Base-by-base conservation (phyloP, 129 eudicot species). In the Lactuca saligna region DNA sequence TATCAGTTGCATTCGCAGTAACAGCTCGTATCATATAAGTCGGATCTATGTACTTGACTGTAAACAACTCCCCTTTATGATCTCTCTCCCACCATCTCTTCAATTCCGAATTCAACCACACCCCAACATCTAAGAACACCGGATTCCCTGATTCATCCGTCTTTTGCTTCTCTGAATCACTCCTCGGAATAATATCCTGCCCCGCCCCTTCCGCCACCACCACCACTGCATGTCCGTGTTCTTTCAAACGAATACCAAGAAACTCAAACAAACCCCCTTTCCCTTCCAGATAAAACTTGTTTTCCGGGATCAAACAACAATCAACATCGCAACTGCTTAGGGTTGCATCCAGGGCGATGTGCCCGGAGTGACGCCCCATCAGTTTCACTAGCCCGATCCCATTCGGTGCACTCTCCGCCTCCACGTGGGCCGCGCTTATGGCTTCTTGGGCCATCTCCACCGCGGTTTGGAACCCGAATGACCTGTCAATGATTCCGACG, bases 191-290 rank as follows among this genome's bases (percentile, higher is more conserved):
- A 3, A 86, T 56, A 64, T 84, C 85, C 61, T 91, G 97, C 3
- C 96, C 97, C 0, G 93, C 93, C 9, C 97, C 96, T 75, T 91
- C 97, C 0, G 97, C 97, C 37, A 91, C 96, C 53, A 91, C 96
- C 3, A 86, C 46, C 7, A 91, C 96, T 11, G 87, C 91, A 50
- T 88, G 93, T 3, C 91, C 84, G n/a, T 88, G 75, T 25, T 79
- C 84, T 57, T 78, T 85, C 31, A 91, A 61, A 13, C 82, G 69
- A 1, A 13, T 7, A 7, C 73, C 81, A 7, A 91, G 80, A 69
- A 81, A 87, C 63, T 91, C 93, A 14, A 91, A 76, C 10, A 91
- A 70, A 15, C 97, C 97, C 2, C 97, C 96, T 78, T 82, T 78
- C 1, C 96, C 97, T 62, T 91, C 90, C 46, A 88, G 70, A 82